Evolutionary conservation across 202 grass and related monocot species (phyloP), one percentile per base, ranked within the genome.

Genomic region (Hordeum pubiflorum): DNA sequence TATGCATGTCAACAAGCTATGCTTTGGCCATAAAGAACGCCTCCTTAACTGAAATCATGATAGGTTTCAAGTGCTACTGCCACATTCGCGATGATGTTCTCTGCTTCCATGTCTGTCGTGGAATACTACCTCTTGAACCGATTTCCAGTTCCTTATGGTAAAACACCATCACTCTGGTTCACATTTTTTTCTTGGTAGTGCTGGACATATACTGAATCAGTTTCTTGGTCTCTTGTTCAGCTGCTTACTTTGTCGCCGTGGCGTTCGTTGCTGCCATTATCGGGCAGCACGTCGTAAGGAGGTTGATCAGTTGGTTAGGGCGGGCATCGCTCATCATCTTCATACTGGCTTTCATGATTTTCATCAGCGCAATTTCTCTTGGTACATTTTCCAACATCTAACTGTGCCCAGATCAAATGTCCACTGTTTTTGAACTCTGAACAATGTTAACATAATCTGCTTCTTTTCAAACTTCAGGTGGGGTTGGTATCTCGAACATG

Each of bases 51-150:
- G 10, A 50, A 76, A 83, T 17, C 41, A 58, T 54, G 70, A 32
- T 76, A 95, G 96, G 96, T 98, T 81, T 95, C 96, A 78, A 98
- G 92, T 85, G 96, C 90, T n/a, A 98, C 92, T 7, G 82, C 92
- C 9, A 98, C 92, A 7, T 94, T 94, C 82, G 89, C 87, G 0
- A 97, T 94, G 92, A 94, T 89, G 86, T 97, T 97, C 72, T 94
- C 95, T 3, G 89, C 95, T 75, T 94, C 92, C 9, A 93, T 93
- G 90, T 97, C 93, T 2, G 92, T 86, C 26, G 74, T 93, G 36
- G 92, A 94, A 67, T 97, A 93, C 87, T 94, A 93, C 76, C 90
- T 97, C 68, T 66, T 94, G 77, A 79, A 91, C 33, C 85, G 86
- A n/a, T 95, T 95, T 46, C 96, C 96, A 38, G 85, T 98, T n/a